Percentiles rank a stretch among this genome's conserved stretches.
phyloP scores from a whole-genome alignment of 352 stramenopile genomes.

The Phytophthora meadii region DNA sequence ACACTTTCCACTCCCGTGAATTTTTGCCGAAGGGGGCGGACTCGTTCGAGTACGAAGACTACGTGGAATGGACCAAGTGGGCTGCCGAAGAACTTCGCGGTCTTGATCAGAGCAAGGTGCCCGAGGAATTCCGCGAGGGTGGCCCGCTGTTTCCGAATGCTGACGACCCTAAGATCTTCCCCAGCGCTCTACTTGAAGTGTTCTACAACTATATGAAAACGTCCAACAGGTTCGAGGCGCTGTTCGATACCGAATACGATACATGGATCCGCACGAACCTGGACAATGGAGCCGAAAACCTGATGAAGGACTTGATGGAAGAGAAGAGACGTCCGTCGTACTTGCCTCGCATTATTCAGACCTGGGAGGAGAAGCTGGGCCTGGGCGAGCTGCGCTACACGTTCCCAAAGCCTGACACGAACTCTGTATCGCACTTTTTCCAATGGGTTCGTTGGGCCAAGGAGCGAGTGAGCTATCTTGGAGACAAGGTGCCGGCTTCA shows the following conservation, averaged over 20 bases:
- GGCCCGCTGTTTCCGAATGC: slow-evolving; percentile 65
- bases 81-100: slow-evolving; percentile 54
- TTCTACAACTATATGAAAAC: slow-evolving; percentile 62
- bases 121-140: slow-evolving; percentile 66
- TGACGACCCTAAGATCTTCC: slow-evolving; percentile 61
- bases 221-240: slow-evolving; percentile 66
- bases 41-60: slow-evolving; percentile 59
- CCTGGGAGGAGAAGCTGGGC: slow-evolving; percentile 71
- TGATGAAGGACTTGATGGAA: slow-evolving; percentile 51
- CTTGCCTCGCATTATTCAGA: slow-evolving; percentile 56
- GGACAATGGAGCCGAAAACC: slow-evolving; percentile 26
- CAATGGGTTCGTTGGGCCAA: slow-evolving; percentile 86
- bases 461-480: slow-evolving; percentile 73
- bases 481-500: slow-evolving; percentile 49
- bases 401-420: slow-evolving; percentile 67
- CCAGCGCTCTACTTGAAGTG: slow-evolving; percentile 64
- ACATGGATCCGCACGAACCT: slow-evolving; percentile 73
- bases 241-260: slow-evolving; percentile 61
- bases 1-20: slow-evolving; percentile 82
- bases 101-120: slow-evolving; percentile 51
- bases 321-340: slow-evolving; percentile 58
- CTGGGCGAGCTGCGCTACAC: slow-evolving; percentile 67
- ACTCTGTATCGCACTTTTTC: slow-evolving; percentile 77
- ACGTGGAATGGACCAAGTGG: slow-evolving; percentile 72
- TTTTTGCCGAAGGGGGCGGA: slow-evolving; percentile 64